Conservation (phyloP, 2,329 filamentous ascomycete genomes). For the Chaetomiaceae sp. region DNA sequence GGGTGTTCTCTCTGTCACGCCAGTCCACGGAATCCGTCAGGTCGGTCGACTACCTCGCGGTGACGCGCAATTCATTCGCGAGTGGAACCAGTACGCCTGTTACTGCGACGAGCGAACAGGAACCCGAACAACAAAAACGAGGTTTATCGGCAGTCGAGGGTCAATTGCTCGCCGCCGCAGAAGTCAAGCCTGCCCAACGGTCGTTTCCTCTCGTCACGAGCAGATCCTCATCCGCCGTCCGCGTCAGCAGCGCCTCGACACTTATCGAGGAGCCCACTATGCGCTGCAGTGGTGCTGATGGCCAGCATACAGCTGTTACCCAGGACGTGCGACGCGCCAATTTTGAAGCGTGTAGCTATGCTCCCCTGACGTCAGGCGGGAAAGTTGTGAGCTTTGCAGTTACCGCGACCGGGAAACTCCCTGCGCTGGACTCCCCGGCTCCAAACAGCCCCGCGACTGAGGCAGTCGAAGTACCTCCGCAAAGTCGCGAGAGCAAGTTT, state of each 20-base stretch:
- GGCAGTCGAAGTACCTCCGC: not conserved
- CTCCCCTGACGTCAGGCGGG: slow-evolving; percentile 9
- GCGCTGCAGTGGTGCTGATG: too few species aligned
- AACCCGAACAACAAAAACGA: not conserved
- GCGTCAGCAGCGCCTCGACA: slow-evolving; percentile 16
- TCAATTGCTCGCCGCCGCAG: slow-evolving; percentile 3
- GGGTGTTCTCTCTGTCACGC: slow-evolving; percentile 18
- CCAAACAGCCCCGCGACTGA: not conserved
- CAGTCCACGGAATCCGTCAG: slow-evolving; percentile 13
- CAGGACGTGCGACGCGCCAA: not conserved
- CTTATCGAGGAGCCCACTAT: slow-evolving; percentile 14
- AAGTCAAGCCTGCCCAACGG: slow-evolving; percentile 12
- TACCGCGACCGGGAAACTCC: slow-evolving; percentile 7
- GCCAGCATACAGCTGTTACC: not conserved
- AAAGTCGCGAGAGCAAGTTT: slow-evolving; percentile 2
- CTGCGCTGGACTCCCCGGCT: not conserved
- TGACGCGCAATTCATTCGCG: not conserved
- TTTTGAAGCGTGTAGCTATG: not conserved
- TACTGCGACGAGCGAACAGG: slow-evolving; percentile 4
- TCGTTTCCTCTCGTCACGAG: slow-evolving; percentile 16
- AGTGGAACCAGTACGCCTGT: slow-evolving; percentile 6
- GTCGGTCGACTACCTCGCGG: slow-evolving; percentile 14
- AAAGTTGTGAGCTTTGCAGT: not conserved
- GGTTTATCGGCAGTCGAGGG: not conserved
- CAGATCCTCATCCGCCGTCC: slow-evolving; percentile 1